A percentile compares a stretch with the other conserved stretches of the same genome.
phyloP scores from a whole-genome alignment of 352 stramenopile species.

The Phytophthora cryptogea region DNA sequence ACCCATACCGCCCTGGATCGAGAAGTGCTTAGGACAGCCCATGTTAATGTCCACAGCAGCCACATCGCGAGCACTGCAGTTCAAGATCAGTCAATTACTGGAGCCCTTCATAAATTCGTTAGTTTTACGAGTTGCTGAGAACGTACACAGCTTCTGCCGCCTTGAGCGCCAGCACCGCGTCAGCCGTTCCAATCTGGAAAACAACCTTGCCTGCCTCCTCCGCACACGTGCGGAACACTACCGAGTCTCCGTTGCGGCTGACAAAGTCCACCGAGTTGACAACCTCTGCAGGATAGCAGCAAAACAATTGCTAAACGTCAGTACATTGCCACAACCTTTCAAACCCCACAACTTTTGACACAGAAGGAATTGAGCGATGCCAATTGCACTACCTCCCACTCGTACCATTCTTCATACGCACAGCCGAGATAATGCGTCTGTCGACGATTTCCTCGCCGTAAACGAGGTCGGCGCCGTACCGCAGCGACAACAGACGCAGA shows the following conservation, averaged over 20 bases:
- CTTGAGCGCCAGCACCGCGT: conserved; percentile 76
- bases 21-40: conserved; percentile 95
- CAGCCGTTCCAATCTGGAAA: conserved; percentile 90
- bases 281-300: conserved; percentile 39
- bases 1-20: conserved; percentile 92
- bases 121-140: background rate
- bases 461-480: conserved; percentile 92
- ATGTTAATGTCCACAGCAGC: conserved; percentile 95
- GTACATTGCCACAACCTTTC: background rate
- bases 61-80: conserved; percentile 76
- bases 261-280: conserved; percentile 92
- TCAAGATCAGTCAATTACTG: background rate
- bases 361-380: background rate
- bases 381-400: conserved; percentile 9
- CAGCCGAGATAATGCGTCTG: conserved; percentile 88
- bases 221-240: conserved; percentile 89
- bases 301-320: conserved; percentile 6
- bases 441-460: conserved; percentile 97
- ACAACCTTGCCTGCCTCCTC: conserved; percentile 84
- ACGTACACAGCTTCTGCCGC: conserved; percentile 78
- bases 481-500: conserved; percentile 89
- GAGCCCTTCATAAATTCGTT: background rate
- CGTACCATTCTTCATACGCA: conserved; percentile 80
- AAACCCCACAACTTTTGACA: background rate
- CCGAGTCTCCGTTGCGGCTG: conserved; percentile 76